phyloP scores from a whole-genome alignment of 345 rosid species.

The Syzygium grande region DNA sequence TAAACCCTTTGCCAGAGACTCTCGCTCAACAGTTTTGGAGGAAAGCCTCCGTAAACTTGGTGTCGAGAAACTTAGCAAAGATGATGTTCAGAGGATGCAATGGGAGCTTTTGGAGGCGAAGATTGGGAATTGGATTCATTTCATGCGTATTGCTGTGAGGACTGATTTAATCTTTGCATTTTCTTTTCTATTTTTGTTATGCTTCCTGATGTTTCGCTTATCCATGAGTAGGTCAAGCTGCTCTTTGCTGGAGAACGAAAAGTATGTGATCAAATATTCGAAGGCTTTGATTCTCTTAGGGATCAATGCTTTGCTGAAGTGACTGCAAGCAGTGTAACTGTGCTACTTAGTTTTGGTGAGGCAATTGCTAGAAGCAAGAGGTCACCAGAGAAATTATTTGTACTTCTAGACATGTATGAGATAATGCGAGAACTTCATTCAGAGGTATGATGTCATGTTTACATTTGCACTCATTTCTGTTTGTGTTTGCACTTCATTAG shows the following conservation, averaged over 20 bases:
- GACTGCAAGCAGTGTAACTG: slow-evolving; percentile 66
- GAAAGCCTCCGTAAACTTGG: slow-evolving; percentile 88
- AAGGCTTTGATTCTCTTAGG: slow-evolving; percentile 73
- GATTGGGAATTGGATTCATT: slow-evolving; percentile 98
- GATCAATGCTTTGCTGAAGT: slow-evolving; percentile 96
- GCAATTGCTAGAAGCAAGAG: slow-evolving; percentile 97
- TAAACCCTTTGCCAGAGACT: slow-evolving; percentile 40
- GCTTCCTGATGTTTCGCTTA: background rate
- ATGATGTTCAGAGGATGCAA: slow-evolving; percentile 95
- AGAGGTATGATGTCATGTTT: slow-evolving; percentile 50
- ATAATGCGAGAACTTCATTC: slow-evolving; percentile 93
- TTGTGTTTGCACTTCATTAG: background rate
- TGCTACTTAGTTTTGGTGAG: slow-evolving; percentile 98
- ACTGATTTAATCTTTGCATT: background rate
- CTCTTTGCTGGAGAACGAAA: slow-evolving; percentile 90
- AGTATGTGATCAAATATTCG: slow-evolving; percentile 89
- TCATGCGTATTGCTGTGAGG: slow-evolving; percentile 97
- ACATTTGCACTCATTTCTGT: background rate
- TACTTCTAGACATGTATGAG: slow-evolving; percentile 97
- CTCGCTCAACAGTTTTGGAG: slow-evolving; percentile 72
- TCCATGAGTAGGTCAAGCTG: slow-evolving; percentile 68
- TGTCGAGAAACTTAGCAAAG: slow-evolving; percentile 93
- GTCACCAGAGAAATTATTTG: slow-evolving; percentile 96
- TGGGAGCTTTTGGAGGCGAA: slow-evolving; percentile 99
- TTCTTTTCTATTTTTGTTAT: slow-evolving; percentile 3